Evolutionary conservation across 441 rosid species (phyloP), one percentile per base, ranked within the genome.

Genomic region (Adansonia grandidieri): DNA sequence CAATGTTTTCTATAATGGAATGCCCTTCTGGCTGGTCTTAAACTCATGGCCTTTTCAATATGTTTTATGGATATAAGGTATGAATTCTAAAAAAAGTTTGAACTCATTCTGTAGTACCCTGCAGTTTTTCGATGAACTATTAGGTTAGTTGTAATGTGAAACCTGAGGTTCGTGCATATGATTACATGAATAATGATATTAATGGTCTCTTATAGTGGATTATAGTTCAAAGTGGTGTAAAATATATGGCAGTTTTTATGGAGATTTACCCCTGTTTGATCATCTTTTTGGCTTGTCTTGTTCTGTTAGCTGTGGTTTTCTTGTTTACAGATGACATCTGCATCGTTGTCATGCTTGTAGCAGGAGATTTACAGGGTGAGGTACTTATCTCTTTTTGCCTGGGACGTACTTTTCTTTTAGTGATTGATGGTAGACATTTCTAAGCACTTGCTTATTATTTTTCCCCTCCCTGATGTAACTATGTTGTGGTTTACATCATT

Each of bases 321-420:
- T 7, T 54, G 60, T 79, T 48, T 51, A 73, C 24, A 14, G 13
- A 48, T 22, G 19, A 48, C 61, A 11, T 74, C 9, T 76, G 78
- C 58, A 65, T 32, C 7, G n/a, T 53, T 73, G 37, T 69, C 48
- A 45, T 15, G 45, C 17, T 76, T 74, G 44, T 78, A 70, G 17
- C 66, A 56, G 76, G 67, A 75, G 75, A 22, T 73, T 20, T 20
- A 9, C 47, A 56, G 37, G 60, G 58, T 48, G 61, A 73, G 84
- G 77, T 73, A 72, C 61, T 72, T 0, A 6, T 22, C 71, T 74
- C 61, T 48, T 63, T 71, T 66, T 82, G 60, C 65, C 24, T 10
- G 19, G 11, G 53, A n/a, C 28, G 9, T 66, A 61, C 45, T 9
- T 13, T 63, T 63, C n/a, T 45, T 63, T 13, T 14, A 32, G 42